Evolutionary conservation across 768 basidiomycete species (phyloP), one percentile per base, ranked within the genome.

Genomic region (Suillus variegatus): DNA sequence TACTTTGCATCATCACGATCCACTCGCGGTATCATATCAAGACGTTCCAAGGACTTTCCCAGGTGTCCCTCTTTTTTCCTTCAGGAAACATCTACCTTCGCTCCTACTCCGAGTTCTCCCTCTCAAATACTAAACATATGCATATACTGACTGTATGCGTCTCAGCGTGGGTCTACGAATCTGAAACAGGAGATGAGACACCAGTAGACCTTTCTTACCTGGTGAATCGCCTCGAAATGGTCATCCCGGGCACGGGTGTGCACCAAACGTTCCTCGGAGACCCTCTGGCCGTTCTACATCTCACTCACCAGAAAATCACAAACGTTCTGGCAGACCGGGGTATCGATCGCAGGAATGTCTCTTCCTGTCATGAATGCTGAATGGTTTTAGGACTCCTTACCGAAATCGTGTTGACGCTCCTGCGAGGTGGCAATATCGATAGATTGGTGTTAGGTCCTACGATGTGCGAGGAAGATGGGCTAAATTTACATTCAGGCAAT

Each of bases 391-490:
- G 85, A 5, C 79, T 82, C 65, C 77, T 89, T 22, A 85, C 80
- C 67, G 71, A 79, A 35, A 79, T 74, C 8, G 76, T 83, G 8
- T 73, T 88, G 56, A 68, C 81, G 20, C 68, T 82, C 0, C 77
- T 88, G n/a, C 75, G 84, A 38, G 78, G 74, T 16, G 82, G 84
- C 3, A 80, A 82, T 64, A 74, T 88, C 47, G 73, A 74, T 8
- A 72, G 70, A 57, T 76, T 88, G n/a, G 72, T 78, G 25, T 75
- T 89, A 60, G 78, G 79, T 1, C 78, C 81, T 16, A 84, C 86
- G 16, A 72, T 86, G 63, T 67, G 71, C 13, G 79, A 85, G 61
- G 79, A 81, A 65, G 82, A 83, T 57, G 84, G 85, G 5, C 75
- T 88, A 8, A 86, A 86, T 69, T 67, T 88, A 22, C 80, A 74